These are phyloP conservation scores for Crucibulum cyathiforme DNA, from an alignment of 1,284 basidiomycete species.

Conservation along the genomic window DNA sequence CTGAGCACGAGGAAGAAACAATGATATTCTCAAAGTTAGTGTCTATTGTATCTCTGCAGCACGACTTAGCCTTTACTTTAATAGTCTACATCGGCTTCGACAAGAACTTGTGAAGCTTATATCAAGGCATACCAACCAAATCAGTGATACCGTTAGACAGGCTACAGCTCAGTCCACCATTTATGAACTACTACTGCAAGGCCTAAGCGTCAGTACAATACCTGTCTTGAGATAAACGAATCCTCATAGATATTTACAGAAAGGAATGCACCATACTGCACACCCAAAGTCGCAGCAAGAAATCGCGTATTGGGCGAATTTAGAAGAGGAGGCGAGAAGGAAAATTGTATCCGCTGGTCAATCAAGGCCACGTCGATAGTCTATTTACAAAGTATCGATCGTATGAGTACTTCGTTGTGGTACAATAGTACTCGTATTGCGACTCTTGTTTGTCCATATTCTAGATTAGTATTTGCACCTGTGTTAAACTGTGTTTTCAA, in stretches of 20 bases:
- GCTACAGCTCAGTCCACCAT: slow-evolving; percentile 75
- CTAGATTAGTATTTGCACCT: too few relatives aligned
- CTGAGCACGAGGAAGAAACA: slow-evolving; percentile 85
- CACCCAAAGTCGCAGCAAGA: slow-evolving; percentile 67
- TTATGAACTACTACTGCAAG: slow-evolving; percentile 80
- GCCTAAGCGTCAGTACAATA: slow-evolving; percentile 68
- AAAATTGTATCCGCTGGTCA: slow-evolving; percentile 55
- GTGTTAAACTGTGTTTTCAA: too few relatives aligned
- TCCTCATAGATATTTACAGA: slow-evolving; percentile 37
- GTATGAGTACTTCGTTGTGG: too few relatives aligned
- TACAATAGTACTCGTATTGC: too few relatives aligned
- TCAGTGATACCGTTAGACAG: slow-evolving; percentile 65
- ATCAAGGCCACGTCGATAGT: slow-evolving; percentile 24
- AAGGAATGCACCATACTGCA: slow-evolving; percentile 54
- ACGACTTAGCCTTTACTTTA: background rate
- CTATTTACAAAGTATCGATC: background rate
- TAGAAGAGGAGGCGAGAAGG: slow-evolving; percentile 61
- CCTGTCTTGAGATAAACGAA: background rate
- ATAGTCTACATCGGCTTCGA: slow-evolving; percentile 83
- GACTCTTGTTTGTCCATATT: too few relatives aligned
- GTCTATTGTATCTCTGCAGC: background rate
- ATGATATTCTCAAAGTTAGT: slow-evolving; percentile 93
- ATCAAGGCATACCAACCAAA: slow-evolving; percentile 71
- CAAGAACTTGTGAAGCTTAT: slow-evolving; percentile 87
- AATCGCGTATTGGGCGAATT: slow-evolving; percentile 62